phyloP scores from a whole-genome alignment of 176 grass and related monocot species.

The Microstegium vimineum region DNA sequence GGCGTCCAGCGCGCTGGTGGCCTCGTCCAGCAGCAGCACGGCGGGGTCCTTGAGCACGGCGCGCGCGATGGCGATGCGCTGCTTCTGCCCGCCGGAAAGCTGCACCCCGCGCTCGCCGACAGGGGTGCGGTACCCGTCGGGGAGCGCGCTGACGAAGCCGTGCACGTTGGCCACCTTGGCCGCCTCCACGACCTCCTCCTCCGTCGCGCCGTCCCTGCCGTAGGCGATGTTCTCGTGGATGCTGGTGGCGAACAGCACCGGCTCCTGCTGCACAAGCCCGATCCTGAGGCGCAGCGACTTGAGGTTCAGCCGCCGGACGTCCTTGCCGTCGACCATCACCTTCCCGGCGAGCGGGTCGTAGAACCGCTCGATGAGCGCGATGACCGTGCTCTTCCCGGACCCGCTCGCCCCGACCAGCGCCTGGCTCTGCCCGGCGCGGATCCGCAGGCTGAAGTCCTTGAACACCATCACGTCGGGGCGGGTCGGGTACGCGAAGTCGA shows the following conservation, averaged over 20 bases:
- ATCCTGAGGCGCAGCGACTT: conserved; percentile 64
- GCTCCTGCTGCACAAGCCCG: conserved; percentile 86
- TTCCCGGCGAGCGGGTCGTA: conserved; percentile 81
- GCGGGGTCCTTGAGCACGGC: conserved; percentile 85
- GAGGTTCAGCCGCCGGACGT: conserved; percentile 67
- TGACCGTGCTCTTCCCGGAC: conserved; percentile 72
- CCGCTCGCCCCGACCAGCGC: conserved; percentile 72
- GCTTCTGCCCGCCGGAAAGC: conserved; percentile 78
- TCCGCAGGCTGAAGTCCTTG: conserved; percentile 68
- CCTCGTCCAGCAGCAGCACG: conserved; percentile 78
- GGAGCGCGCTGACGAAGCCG: conserved; percentile 72
- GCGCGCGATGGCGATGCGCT: conserved; percentile 82
- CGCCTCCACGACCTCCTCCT: conserved; percentile 59
- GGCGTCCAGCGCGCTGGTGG: conserved; percentile 74
- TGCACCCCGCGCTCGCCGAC: conserved; percentile 84
- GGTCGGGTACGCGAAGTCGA: conserved; percentile 78
- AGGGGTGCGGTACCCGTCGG: conserved; percentile 69
- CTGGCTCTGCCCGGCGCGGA: conserved; percentile 60
- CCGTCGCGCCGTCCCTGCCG: conserved; percentile 62
- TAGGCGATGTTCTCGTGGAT: conserved; percentile 91
- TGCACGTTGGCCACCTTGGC: conserved; percentile 78
- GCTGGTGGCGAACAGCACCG: conserved; percentile 67
- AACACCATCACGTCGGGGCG: conserved; percentile 72
- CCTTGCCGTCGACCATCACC: conserved; percentile 78
- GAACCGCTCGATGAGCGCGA: conserved; percentile 73